Evolutionary conservation across 306 rosid genomes (phyloP).

Genomic region (Sicyos baderoa): DNA sequence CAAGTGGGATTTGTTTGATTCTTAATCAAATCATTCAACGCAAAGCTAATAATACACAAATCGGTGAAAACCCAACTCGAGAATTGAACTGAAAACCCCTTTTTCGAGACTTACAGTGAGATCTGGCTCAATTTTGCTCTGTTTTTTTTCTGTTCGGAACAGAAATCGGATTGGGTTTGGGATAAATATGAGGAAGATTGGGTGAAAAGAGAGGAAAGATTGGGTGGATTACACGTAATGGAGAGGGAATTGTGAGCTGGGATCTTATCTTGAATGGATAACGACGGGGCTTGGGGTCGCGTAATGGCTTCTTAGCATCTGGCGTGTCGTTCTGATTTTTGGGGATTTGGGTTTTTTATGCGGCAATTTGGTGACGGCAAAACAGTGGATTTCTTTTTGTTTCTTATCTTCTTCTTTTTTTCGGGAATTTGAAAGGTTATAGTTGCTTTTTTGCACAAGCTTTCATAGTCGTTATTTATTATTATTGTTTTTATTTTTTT

Average conservation of each 20-base stretch:
- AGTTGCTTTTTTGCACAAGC: no score
- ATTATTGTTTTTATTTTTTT: no score
- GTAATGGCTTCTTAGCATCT: neutral
- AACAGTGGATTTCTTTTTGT: no score
- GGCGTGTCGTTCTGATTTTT: neutral
- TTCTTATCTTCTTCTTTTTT: no score
- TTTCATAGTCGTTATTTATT: no score
- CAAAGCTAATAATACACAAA: neutral
- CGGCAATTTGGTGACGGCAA: no score
- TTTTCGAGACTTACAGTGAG: neutral
- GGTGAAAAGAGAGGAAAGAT: no score
- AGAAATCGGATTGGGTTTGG: no score
- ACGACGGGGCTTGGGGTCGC: neutral
- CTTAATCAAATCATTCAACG: neutral
- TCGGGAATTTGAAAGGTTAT: no score
- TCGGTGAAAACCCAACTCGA: neutral
- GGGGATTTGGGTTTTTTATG: neutral
- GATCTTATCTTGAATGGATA: constrained; percentile 9
- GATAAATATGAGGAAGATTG: neutral
- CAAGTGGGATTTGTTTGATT: constrained; percentile 7
- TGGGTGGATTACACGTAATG: constrained; percentile 4
- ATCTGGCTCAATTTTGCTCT: neutral
- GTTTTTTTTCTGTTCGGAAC: neutral
- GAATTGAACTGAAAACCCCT: neutral
- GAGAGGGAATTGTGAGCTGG: neutral